Evolutionary conservation across 768 basidiomycete species (phyloP), one percentile per base, ranked within the genome.

Genomic region (Mycena venus): DNA sequence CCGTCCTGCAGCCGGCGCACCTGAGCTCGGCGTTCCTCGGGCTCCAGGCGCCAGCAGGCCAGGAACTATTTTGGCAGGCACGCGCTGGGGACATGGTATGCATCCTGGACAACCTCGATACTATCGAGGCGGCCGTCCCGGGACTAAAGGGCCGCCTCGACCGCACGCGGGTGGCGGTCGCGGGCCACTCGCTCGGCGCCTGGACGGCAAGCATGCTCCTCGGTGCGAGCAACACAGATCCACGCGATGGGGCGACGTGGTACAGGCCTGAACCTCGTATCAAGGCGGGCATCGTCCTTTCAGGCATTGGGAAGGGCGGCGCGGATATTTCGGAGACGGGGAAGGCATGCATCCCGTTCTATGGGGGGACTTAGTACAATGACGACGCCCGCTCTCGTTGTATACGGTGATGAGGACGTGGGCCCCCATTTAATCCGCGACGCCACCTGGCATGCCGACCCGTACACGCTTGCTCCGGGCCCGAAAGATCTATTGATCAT

Each of bases 191-290:
- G 29, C 56, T 58, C 17, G 56, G 56, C 19, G 56, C 56, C 31
- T 58, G 56, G 56, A 58, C 56, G 31, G 19, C 56, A 6, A 58
- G 56, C 32, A 58, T 58, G 56, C 56, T 58, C 56, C 56, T 58
- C 4, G 56, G 56, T 19, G 56, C 56, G 17, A 32, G 56, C 56
- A 58, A 58, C 56, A 58, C 56, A 5, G 56, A 58, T 34, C 56
- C 56, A 21, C 56, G 56, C 32, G 56, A 58, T 32, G 56, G 56
- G 56, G 12, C 56, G 56, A 34, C 31, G 56, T 58, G 56, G 56
- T 58, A 58, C 56, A 34, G 21, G 31, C 56, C 56, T 10, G 56
- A 58, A 11, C 19, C 56, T 15, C 56, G 56, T 21, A 58, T 58
- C 56, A 58, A 58, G 56, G 56, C 56, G 17, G 56, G 56, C 32